phyloP scores from a whole-genome alignment of 768 basidiomycete genomes.

The Pulveroboletus ravenelii region DNA sequence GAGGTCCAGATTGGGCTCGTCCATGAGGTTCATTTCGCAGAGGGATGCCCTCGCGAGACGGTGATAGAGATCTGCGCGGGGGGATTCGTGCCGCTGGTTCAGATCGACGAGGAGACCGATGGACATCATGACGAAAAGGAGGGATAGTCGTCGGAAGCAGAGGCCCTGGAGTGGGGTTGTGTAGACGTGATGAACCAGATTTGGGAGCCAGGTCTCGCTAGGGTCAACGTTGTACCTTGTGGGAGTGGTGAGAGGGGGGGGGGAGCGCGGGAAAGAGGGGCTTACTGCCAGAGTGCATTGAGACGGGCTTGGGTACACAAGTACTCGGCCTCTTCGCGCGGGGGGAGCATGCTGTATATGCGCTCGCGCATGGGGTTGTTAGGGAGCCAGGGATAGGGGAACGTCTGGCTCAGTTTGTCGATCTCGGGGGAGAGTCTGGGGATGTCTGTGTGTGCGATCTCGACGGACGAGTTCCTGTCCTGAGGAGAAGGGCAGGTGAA shows the following conservation, averaged over 20 bases:
- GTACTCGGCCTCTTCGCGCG: conserved; percentile 50
- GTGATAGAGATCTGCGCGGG: conserved; percentile 61
- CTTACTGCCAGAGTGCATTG: conserved; percentile 73
- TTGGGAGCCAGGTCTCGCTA: conserved; percentile 65
- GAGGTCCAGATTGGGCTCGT: conserved; percentile 69
- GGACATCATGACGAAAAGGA: conserved; percentile 68
- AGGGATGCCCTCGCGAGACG: conserved; percentile 62
- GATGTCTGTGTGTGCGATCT: conserved; percentile 15
- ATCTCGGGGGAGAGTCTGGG: conserved; percentile 30
- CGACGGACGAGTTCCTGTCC: conserved; percentile 24
- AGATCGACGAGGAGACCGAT: conserved; percentile 69
- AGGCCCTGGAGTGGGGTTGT: conserved; percentile 53
- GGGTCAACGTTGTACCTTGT: conserved; percentile 63
- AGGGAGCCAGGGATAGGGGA: conserved; percentile 65
- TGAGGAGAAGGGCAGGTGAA: conserved; percentile 5
- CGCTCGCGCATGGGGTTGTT: conserved; percentile 59
- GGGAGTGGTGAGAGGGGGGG: conserved; percentile 4
- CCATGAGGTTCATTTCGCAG: conserved; percentile 71
- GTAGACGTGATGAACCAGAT: conserved; percentile 66
- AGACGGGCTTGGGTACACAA: conserved; percentile 60
- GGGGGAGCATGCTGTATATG: conserved; percentile 60
- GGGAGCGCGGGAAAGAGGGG: conserved; percentile 12
- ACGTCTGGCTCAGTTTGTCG: conserved; percentile 55
- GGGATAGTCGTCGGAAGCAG: conserved; percentile 60
- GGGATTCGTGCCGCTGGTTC: conserved; percentile 46